Percentiles rank a stretch among this genome's conserved stretches.
These are phyloP conservation scores for Cladosporium sp. DNA, from an alignment of 2,329 filamentous ascomycete species.

Conservation along the genomic window DNA sequence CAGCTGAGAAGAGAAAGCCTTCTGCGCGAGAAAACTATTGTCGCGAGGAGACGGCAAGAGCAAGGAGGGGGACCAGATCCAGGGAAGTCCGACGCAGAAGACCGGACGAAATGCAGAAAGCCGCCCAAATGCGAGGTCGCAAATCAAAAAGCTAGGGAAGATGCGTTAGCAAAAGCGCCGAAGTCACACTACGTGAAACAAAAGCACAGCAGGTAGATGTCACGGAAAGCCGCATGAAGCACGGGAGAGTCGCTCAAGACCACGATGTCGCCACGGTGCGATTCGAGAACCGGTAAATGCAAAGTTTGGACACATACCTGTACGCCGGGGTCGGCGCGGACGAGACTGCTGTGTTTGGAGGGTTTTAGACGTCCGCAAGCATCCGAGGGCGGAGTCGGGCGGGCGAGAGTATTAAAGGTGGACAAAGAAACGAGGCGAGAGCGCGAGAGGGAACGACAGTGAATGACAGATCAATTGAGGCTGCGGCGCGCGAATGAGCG, in stretches of 20 bases:
- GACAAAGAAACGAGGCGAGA: slow-evolving; percentile 6
- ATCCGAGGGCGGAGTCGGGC: not conserved
- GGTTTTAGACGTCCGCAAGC: not conserved
- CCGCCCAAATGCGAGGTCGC: slow-evolving; percentile 4
- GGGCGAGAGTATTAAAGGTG: not conserved
- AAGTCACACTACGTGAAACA: slow-evolving; percentile 6
- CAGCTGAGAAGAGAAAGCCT: not conserved
- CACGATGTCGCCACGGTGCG: slow-evolving; percentile 6
- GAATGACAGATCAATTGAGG: slow-evolving; percentile 3
- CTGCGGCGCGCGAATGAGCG: not conserved
- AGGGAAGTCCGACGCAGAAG: not conserved
- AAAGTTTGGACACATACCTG: slow-evolving; percentile 6
- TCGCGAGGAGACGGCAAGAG: not conserved
- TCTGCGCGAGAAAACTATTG: slow-evolving; percentile 4
- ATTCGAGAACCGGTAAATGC: slow-evolving; percentile 8
- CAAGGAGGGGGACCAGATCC: too few relatives aligned
- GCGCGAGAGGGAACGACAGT: slow-evolving; percentile 1
- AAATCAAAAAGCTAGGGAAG: not conserved
- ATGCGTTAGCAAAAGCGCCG: slow-evolving; percentile 9
- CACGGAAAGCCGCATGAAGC: slow-evolving; percentile 7
- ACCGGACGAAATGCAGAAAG: slow-evolving; percentile 6
- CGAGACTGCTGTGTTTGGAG: not conserved
- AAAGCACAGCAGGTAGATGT: not conserved
- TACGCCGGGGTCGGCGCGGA: slow-evolving; percentile 5
- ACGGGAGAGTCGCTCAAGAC: not conserved